phyloP scores from a whole-genome alignment of 257 asterid genomes.

The Salvia miltiorrhiza region DNA sequence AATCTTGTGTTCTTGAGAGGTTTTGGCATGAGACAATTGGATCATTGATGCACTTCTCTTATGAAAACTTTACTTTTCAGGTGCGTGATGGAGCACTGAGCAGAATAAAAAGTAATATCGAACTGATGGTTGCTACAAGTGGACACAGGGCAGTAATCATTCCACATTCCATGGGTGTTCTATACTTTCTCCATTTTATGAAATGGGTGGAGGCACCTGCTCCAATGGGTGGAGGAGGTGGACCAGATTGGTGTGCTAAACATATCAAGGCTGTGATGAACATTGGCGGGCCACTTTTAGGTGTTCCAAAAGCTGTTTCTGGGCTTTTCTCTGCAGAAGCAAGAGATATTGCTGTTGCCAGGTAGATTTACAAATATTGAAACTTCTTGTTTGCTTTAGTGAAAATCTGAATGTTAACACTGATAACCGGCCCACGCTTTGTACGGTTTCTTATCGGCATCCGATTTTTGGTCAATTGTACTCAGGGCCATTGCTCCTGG shows the following conservation, averaged over 20 bases:
- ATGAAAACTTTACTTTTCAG: conserved; percentile 33
- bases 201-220: conserved; percentile 94
- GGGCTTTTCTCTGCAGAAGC: conserved; percentile 87
- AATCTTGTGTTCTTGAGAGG: conserved; percentile 1
- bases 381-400: conserved; percentile 7
- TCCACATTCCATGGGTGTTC: conserved; percentile 94
- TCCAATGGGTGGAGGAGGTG: conserved; percentile 96
- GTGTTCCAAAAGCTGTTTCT: conserved; percentile 77
- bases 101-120: conserved; percentile 77
- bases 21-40: not conserved
- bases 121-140: conserved; percentile 73
- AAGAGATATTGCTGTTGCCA: conserved; percentile 74
- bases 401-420: not conserved
- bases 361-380: conserved; percentile 26
- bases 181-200: conserved; percentile 86
- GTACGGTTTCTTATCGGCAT: conserved; percentile 21
- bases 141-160: conserved; percentile 76
- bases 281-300: conserved; percentile 85
- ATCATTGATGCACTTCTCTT: not conserved
- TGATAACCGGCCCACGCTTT: not conserved
- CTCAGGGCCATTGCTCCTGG: conserved; percentile 76
- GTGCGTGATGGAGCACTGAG: conserved; percentile 78
- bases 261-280: conserved; percentile 85
- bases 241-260: conserved; percentile 87
- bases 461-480: conserved; percentile 17